Conservation (phyloP, 2,329 filamentous ascomycete genomes). For the Neofusicoccum parvum region DNA sequence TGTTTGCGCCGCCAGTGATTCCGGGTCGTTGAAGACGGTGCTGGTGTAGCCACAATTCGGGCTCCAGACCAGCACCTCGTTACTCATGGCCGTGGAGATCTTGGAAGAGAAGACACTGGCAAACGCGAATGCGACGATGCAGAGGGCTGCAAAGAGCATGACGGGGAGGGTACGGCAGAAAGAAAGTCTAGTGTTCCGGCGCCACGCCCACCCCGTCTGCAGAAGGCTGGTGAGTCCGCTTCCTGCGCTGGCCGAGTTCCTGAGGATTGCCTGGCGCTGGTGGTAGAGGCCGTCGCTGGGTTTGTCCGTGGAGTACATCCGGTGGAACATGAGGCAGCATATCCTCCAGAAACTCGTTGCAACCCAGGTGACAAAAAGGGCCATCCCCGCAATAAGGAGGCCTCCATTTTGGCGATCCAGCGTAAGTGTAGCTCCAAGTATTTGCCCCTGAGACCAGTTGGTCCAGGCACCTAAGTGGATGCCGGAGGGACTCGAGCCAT, state of each 20-base stretch:
- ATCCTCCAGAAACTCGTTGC: conserved; percentile 35
- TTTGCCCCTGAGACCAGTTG: conserved; percentile 22
- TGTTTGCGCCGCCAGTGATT: neutral
- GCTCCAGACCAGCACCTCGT: conserved; percentile 14
- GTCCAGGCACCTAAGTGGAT: conserved; percentile 29
- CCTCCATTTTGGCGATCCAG: conserved; percentile 24
- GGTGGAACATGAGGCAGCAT: conserved; percentile 32
- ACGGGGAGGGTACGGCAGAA: conserved; percentile 26
- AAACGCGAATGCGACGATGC: conserved; percentile 27
- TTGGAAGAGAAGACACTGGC: conserved; percentile 37
- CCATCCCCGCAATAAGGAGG: conserved; percentile 29
- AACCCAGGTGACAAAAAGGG: conserved; percentile 26
- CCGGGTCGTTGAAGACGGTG: neutral
- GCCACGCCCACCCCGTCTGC: conserved; percentile 23
- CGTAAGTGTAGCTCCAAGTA: conserved; percentile 28
- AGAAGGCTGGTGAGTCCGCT: conserved; percentile 22
- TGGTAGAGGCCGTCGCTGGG: conserved; percentile 35
- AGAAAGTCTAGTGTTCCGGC: conserved; percentile 6
- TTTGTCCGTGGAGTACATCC: conserved; percentile 23
- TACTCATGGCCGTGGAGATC: conserved; percentile 29
- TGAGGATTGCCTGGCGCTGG: conserved; percentile 38
- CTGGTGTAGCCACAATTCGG: neutral
- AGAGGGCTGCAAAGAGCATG: conserved; percentile 27
- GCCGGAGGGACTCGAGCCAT: neutral
- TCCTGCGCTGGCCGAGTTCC: conserved; percentile 31